phyloP scores from a whole-genome alignment of 2,329 filamentous ascomycete genomes.

The Colletotrichum echinochloae region DNA sequence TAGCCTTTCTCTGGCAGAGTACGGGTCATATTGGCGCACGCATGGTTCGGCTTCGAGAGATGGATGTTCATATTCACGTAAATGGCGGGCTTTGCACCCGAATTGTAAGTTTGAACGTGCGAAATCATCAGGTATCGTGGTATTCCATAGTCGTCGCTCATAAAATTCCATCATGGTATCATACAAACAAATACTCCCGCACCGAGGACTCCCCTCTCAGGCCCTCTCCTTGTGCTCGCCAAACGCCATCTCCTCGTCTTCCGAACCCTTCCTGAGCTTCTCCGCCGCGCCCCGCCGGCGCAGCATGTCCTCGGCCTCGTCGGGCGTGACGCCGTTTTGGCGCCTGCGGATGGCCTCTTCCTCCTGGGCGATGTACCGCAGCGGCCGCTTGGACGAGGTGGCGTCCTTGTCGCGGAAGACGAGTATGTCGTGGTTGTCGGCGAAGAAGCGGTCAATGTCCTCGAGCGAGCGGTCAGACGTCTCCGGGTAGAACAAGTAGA shows the following conservation, averaged over 20 bases:
- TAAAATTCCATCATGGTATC: background rate
- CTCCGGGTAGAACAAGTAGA: conserved; percentile 63
- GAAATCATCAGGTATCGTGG: conserved; percentile 3
- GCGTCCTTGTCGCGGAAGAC: conserved; percentile 44
- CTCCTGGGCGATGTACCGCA: conserved; percentile 43
- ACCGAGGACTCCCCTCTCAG: background rate
- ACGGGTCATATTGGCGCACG: background rate
- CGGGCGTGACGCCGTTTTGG: conserved; percentile 7
- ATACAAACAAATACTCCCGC: background rate
- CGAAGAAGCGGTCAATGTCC: conserved; percentile 45
- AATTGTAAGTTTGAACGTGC: background rate
- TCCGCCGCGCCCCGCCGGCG: conserved; percentile 16
- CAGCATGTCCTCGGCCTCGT: conserved; percentile 21
- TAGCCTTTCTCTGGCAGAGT: too few relatives aligned
- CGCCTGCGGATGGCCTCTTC: conserved; percentile 43
- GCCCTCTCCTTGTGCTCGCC: conserved; percentile 35
- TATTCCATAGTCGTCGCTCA: conserved; percentile 2
- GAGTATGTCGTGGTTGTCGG: conserved; percentile 44
- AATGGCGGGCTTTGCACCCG: too few relatives aligned
- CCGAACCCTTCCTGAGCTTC: conserved; percentile 17
- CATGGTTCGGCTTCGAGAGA: background rate
- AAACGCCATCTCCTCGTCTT: conserved; percentile 36
- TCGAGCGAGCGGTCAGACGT: conserved; percentile 48
- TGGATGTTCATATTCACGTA: background rate
- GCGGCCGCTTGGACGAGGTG: conserved; percentile 42